Percentiles rank a stretch among this genome's conserved stretches.
phyloP scores from a whole-genome alignment of 164 flowering plant genomes.

The Stephania yunnanensis region DNA sequence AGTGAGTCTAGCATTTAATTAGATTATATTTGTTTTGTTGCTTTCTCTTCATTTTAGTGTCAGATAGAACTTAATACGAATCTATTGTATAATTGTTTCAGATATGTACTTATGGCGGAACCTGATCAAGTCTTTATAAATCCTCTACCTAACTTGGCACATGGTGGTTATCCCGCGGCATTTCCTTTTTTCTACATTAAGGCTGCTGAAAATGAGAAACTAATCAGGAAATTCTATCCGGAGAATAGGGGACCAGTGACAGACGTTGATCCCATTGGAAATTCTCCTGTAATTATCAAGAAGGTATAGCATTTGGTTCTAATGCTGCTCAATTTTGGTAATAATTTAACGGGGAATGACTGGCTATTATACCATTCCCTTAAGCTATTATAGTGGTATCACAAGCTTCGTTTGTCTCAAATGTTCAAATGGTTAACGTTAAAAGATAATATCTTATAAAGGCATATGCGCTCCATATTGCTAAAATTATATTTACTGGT shows the following conservation, averaged over 20 bases:
- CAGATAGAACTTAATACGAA: constrained; percentile 7
- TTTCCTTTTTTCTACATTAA: constrained; percentile 88
- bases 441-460: neutral
- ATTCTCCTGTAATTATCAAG: constrained; percentile 91
- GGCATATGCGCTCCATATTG: neutral
- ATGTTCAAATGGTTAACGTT: neutral
- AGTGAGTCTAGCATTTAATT: constrained; percentile 48
- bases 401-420: too few relatives aligned
- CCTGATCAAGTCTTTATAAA: constrained; percentile 87
- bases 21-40: neutral
- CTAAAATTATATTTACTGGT: neutral
- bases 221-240: constrained; percentile 78
- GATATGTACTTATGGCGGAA: constrained; percentile 93
- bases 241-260: constrained; percentile 80
- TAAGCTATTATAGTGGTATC: neutral
- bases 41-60: neutral
- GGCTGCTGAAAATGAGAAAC: constrained; percentile 57
- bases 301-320: constrained; percentile 45
- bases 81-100: constrained; percentile 28
- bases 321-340: neutral
- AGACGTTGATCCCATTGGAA: constrained; percentile 90
- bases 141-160: constrained; percentile 86
- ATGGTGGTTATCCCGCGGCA: constrained; percentile 64
- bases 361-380: neutral
- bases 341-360: neutral